Evolutionary conservation across 1,139 yeast genomes (phyloP), one percentile per base, ranked within the genome.

Genomic region (Yamadazyma blattariae): DNA sequence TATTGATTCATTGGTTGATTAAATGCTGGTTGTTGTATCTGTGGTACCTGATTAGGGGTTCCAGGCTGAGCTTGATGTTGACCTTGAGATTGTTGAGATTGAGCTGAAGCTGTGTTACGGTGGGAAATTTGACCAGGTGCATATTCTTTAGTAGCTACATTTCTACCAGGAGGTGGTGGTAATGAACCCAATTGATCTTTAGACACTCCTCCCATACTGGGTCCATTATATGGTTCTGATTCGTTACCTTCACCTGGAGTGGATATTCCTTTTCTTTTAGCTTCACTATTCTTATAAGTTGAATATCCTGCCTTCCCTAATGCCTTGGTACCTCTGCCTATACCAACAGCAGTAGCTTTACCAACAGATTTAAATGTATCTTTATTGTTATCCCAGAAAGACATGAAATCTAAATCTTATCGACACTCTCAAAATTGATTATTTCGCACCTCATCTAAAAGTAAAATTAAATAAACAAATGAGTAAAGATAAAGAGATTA

Each of bases 341-440:
- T 67, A 2, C 78, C 79, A 39, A 59, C 64, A 32, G 61, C 66
- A 1, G 77, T 67, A 12, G 77, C 64, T 8, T 57, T 46, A 2
- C 79, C 73, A 0, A 71, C 79, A 1, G 70, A 48, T 38, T 71
- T 73, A 51, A 76, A 61, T 0, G 69, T 46, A 33, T 57, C 80
- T 42, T 74, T 74, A 51, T 75, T 70, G 40, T 70, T 67, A 20
- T 74, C 78, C 80, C 80, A 75, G 45, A 74, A 76, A 4, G 78
- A 64, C 62, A 56, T 57, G n/a, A n/a, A 6, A 19, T 18, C 25
- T 20, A 5, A 12, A 4, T 23, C 25, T n/a, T 23, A 23, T 13
- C 14, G 14, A 23, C 19, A 17, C n/a, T n/a, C n/a, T n/a, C 7
- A 13, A 13, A 23, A 5, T 7, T 23, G 25, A 10, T 10, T n/a